Evolutionary conservation across 2,329 filamentous ascomycete genomes (phyloP).

Genomic region (Colletotrichum somersetense): DNA sequence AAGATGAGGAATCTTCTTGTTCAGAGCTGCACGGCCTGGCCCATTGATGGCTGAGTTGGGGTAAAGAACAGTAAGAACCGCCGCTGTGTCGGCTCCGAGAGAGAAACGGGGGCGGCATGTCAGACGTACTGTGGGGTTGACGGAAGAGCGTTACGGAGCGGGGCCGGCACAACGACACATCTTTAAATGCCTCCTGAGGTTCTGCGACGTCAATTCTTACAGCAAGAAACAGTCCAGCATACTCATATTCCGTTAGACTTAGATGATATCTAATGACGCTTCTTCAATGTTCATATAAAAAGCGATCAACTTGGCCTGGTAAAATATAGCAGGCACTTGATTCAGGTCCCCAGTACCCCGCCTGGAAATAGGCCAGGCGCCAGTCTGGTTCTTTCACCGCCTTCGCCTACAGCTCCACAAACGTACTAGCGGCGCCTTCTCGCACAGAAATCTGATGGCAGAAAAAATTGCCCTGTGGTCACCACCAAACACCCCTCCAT

Average conservation of each 20-base stretch:
- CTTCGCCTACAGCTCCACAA: constrained; percentile 55
- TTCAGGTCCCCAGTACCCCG: not conserved
- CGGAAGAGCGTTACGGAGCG: constrained; percentile 5
- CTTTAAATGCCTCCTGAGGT: not conserved
- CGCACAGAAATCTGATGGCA: constrained; percentile 39
- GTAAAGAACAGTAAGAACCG: not conserved
- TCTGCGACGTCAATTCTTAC: not conserved
- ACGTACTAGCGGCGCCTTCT: constrained; percentile 31
- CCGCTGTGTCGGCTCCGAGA: constrained; percentile 26
- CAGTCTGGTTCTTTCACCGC: constrained; percentile 45
- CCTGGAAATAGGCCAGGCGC: not conserved
- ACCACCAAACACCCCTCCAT: constrained; percentile 40
- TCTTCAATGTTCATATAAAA: not conserved
- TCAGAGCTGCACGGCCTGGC: not conserved
- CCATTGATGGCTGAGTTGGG: not conserved
- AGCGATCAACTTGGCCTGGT: not conserved
- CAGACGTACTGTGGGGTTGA: constrained; percentile 6
- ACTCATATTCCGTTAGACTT: not conserved
- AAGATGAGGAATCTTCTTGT: not conserved
- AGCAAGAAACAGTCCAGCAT: not conserved
- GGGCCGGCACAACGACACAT: constrained; percentile 21
- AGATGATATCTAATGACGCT: rapidly evolving
- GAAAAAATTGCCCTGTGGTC: constrained; percentile 38
- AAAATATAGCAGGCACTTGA: not conserved
- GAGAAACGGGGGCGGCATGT: constrained; percentile 6